Base-by-base conservation (phyloP, 495 filamentous ascomycete genomes). In the Aspergillus hancockii region DNA sequence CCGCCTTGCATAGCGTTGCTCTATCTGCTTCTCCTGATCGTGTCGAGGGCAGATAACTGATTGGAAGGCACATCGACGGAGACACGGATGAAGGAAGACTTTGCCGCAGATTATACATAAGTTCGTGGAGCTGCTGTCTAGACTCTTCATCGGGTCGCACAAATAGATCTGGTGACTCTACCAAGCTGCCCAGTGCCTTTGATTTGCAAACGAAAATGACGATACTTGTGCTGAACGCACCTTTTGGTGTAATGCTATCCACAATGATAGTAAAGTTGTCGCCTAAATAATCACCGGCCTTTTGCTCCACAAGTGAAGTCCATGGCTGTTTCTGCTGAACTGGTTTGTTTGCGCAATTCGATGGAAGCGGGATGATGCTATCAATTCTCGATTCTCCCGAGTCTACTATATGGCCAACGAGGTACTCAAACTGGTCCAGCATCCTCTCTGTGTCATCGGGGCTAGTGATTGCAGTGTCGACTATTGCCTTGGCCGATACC, bases 401-500 rank as follows among this genome's bases (percentile, higher is more conserved):
- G 14, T 18, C 4, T 8, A 14, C 9, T 18, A 43, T 43, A 7
- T 21, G 5, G 16, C 14, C 40, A 8, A 43, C 8, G 14, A 43
- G 16, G 9, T 43, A 21, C 16, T 43, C 40, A n/a, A 43, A 14
- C 14, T 21, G 40, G 1, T 43, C 16, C 3, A 43, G 14, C 40
- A 43, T 43, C 5, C 40, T 43, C 18, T 43, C 40, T 8, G 19
- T 21, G 14, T n/a, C 18, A 43, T 43, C 14, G 8, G 23, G 49
- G 8, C 8, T 16, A 3, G 22, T 21, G 12, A 51, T 8, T n/a
- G 49, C 21, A 31, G 23, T 32, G 10, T 51, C 75, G n/a, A 81
- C 60, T 1, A 85, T 84, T 21, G 83, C 70, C 1, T 83, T 87
- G 3, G 81, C 77, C 46, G 86, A 79, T 57, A 81, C 79, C 16